Evolutionary conservation across 2,329 filamentous ascomycete species (phyloP).

Genomic region (Chaetomium strumarium): DNA sequence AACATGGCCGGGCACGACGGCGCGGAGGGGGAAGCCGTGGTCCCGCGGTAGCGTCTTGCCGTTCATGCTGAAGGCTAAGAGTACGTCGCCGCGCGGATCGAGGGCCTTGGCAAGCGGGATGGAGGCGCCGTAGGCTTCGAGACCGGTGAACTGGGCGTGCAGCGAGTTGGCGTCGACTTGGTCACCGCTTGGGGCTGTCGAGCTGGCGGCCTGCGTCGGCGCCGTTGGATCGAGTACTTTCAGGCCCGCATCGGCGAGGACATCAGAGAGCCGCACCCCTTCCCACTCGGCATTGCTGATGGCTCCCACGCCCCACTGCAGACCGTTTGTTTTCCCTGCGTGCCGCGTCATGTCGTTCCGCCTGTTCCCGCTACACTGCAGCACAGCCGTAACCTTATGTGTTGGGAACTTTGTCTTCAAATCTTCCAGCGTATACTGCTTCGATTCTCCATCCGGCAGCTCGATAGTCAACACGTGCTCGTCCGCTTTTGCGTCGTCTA

Average conservation of each 20-base stretch:
- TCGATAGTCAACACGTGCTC: constrained; percentile 48
- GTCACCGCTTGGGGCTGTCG: constrained; percentile 35
- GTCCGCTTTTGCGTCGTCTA: constrained; percentile 34
- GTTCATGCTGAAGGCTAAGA: constrained; percentile 65
- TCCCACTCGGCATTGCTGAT: constrained; percentile 57
- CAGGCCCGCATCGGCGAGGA: constrained; percentile 52
- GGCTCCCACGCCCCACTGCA: constrained; percentile 55
- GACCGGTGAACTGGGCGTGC: constrained; percentile 53
- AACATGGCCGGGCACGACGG: constrained; percentile 59
- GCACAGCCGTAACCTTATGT: constrained; percentile 47
- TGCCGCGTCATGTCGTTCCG: constrained; percentile 52
- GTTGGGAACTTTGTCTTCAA: constrained; percentile 46
- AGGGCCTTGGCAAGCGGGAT: constrained; percentile 55
- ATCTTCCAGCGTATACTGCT: constrained; percentile 48
- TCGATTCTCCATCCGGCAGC: constrained; percentile 47
- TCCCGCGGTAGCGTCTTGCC: constrained; percentile 55
- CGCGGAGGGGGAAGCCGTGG: constrained; percentile 59
- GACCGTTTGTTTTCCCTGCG: constrained; percentile 45
- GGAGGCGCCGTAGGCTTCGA: constrained; percentile 56
- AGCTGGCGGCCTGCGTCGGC: not conserved
- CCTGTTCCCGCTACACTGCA: constrained; percentile 58
- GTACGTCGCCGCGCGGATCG: constrained; percentile 56
- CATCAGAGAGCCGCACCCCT: constrained; percentile 49
- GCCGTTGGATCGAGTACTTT: constrained; percentile 18
- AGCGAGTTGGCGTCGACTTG: constrained; percentile 32